phyloP scores from a whole-genome alignment of 192 early-diverging fungal genomes.

The Funneliformis mosseae region DNA sequence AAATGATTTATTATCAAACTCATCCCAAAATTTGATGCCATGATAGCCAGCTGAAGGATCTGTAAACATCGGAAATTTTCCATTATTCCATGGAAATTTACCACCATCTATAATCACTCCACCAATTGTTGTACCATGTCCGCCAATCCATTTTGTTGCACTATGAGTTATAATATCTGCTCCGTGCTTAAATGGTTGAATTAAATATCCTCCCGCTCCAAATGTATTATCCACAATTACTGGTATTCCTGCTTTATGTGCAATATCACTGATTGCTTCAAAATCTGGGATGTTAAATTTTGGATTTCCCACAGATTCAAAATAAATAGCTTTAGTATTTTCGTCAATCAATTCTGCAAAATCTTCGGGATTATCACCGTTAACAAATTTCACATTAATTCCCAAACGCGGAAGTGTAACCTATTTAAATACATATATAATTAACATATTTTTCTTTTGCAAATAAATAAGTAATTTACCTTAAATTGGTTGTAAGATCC shows the following conservation, averaged over 20 bases:
- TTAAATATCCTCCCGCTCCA: slow-evolving; percentile 84
- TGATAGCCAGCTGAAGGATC: slow-evolving; percentile 85
- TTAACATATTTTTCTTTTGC: too few species aligned
- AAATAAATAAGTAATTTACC: slow-evolving; percentile 47
- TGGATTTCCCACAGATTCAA: slow-evolving; percentile 93
- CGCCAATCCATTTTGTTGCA: slow-evolving; percentile 94
- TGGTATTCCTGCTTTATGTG: slow-evolving; percentile 82
- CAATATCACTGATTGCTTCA: slow-evolving; percentile 75
- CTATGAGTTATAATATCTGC: slow-evolving; percentile 95
- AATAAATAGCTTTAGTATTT: slow-evolving; percentile 88
- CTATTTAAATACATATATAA: background rate
- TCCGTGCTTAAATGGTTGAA: slow-evolving; percentile 87
- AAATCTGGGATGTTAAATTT: slow-evolving; percentile 89
- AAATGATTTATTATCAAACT: slow-evolving; percentile 81
- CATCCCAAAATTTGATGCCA: slow-evolving; percentile 85
- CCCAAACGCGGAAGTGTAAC: slow-evolving; percentile 74
- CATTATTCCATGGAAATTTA: slow-evolving; percentile 88
- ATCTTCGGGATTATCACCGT: slow-evolving; percentile 74
- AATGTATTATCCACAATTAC: slow-evolving; percentile 97
- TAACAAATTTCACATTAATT: slow-evolving; percentile 77
- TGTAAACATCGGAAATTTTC: slow-evolving; percentile 85
- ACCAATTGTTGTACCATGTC: slow-evolving; percentile 93
- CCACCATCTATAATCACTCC: slow-evolving; percentile 89
- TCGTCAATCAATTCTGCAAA: slow-evolving; percentile 81
- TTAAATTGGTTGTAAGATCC: slow-evolving; percentile 90